These are phyloP conservation scores for Linderina pennispora DNA, from an alignment of 192 early-diverging fungal species.

Conservation along the genomic window DNA sequence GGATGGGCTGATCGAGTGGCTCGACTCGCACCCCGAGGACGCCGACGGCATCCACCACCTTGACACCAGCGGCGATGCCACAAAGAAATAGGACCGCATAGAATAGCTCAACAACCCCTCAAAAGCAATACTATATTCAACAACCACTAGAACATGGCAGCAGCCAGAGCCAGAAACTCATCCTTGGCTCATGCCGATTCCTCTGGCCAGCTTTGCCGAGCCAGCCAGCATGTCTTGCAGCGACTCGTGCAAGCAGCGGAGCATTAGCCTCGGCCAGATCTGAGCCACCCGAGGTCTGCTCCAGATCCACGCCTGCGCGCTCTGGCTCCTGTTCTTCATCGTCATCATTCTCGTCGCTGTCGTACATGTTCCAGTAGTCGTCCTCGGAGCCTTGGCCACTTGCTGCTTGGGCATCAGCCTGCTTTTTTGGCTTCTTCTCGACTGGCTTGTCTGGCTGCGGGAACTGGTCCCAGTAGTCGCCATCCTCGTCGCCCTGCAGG, in stretches of 20 bases:
- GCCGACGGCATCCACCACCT: constrained; percentile 3
- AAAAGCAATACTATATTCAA: background rate
- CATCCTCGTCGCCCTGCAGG: constrained; percentile 4
- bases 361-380: constrained; percentile 4
- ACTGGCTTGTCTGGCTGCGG: constrained; percentile 3
- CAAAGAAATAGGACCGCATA: too few species aligned
- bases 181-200: constrained; percentile 7
- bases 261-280: background rate
- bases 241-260: constrained; percentile 4
- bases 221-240: constrained; percentile 13
- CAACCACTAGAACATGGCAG: too few species aligned
- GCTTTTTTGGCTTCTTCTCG: background rate
- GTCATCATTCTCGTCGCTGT: constrained; percentile 1
- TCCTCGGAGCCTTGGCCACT: background rate
- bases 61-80: too few species aligned
- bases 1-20: constrained; percentile 58
- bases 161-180: background rate
- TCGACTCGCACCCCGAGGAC: constrained; percentile 20
- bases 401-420: too few species aligned
- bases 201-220: constrained; percentile 17
- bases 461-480: constrained; percentile 32
- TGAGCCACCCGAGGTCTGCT: background rate
- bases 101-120: too few species aligned
- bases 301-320: background rate
- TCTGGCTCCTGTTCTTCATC: background rate